These are phyloP conservation scores for Arctium minus DNA, from an alignment of 129 eudicot genomes.

Conservation along the genomic window DNA sequence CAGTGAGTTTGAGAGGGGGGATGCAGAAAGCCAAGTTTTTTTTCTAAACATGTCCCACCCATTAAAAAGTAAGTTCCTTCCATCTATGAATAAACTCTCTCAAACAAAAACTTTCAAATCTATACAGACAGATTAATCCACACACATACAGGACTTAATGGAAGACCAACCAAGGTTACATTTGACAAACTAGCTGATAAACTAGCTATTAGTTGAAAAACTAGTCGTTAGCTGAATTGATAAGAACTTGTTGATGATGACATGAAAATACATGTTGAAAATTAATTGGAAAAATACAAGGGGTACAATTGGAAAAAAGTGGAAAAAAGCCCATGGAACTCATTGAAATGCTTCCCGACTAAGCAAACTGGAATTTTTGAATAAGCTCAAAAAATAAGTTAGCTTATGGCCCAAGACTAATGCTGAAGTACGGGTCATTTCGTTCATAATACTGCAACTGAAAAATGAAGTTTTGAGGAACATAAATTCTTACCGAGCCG, in stretches of 20 bases:
- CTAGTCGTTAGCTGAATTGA: not conserved
- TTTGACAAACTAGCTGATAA: too few species aligned
- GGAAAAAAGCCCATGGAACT: not conserved
- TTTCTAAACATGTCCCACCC: too few species aligned
- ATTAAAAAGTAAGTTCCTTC: too few species aligned
- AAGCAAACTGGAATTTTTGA: not conserved
- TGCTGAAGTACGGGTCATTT: too few species aligned
- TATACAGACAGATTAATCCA: too few species aligned
- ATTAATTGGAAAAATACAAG: not conserved
- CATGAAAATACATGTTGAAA: not conserved
- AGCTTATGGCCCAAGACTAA: not conserved
- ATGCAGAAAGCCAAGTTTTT: too few species aligned
- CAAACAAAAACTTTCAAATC: too few species aligned
- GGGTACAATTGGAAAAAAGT: not conserved
- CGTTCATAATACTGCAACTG: not conserved
- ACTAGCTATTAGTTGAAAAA: too few species aligned
- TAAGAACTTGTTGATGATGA: not conserved
- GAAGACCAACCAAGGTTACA: too few species aligned
- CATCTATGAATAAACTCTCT: too few species aligned
- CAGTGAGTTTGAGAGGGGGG: too few species aligned
- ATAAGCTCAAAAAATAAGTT: not conserved
- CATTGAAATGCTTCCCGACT: not conserved
- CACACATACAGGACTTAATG: too few species aligned
- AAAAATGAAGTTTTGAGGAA: not conserved
- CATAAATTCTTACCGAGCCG: conserved; percentile 66